Evolutionary conservation across 768 basidiomycete species (phyloP).

Genomic region (Lactarius psammicola): DNA sequence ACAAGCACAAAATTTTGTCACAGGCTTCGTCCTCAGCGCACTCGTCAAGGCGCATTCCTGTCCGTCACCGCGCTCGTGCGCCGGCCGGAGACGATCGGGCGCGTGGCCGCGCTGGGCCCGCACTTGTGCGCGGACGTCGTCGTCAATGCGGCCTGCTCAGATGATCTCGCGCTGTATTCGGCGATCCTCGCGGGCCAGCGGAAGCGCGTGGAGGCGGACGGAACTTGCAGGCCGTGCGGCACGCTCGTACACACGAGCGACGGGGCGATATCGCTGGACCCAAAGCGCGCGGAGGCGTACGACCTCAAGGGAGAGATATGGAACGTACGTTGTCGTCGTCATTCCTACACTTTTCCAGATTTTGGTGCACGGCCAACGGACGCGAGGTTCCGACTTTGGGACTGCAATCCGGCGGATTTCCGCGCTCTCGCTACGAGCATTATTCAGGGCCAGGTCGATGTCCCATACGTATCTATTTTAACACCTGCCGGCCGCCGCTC

Average conservation of each 20-base stretch:
- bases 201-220: not conserved
- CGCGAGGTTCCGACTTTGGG: not conserved
- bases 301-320: not conserved
- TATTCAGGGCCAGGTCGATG: not conserved
- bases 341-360: too few relatives aligned
- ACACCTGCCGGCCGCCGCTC: not conserved
- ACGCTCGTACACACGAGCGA: not conserved
- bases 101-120: not conserved
- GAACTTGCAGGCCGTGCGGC: too few relatives aligned
- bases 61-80: slow-evolving; percentile 10
- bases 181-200: not conserved
- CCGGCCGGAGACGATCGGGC: not conserved
- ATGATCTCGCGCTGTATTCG: not conserved
- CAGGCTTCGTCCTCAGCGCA: not conserved
- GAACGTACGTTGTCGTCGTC: not conserved
- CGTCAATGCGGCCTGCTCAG: not conserved
- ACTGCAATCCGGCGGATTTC: not conserved
- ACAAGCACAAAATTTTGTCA: too few relatives aligned
- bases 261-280: not conserved
- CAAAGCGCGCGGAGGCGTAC: not conserved
- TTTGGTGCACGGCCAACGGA: not conserved
- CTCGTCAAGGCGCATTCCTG: not conserved
- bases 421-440: not conserved
- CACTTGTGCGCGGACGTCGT: not conserved
- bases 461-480: not conserved